Percentiles rank a stretch among this genome's conserved stretches.
Evolutionary conservation across 1,284 basidiomycete genomes (phyloP).

Genomic region (Tylopilus orsonianus): DNA sequence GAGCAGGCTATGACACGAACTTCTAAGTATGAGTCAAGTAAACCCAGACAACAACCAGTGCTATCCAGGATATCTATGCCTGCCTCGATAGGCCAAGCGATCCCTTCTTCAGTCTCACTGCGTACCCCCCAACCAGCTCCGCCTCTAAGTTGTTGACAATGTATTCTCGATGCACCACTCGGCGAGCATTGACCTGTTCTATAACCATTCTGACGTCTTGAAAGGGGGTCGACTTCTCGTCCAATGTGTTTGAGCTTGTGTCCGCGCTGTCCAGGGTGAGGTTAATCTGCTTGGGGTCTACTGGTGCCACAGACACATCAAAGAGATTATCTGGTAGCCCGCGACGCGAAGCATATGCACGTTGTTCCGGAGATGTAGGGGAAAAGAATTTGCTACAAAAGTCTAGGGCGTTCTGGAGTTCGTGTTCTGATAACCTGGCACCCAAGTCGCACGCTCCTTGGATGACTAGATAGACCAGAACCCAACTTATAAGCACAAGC

Average conservation of each 20-base stretch:
- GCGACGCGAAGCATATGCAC: slow-evolving; percentile 23
- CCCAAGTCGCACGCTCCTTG: slow-evolving; percentile 77
- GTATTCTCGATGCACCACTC: slow-evolving; percentile 52
- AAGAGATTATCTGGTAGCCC: slow-evolving; percentile 38
- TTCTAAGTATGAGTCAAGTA: too few species aligned
- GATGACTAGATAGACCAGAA: slow-evolving; percentile 50
- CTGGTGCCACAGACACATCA: slow-evolving; percentile 45
- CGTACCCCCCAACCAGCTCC: slow-evolving; percentile 49
- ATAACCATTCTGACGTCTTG: slow-evolving; percentile 44
- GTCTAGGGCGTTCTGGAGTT: slow-evolving; percentile 63
- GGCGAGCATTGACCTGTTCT: slow-evolving; percentile 53
- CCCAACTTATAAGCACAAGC: neutral
- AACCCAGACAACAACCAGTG: too few species aligned
- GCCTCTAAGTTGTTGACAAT: slow-evolving; percentile 53
- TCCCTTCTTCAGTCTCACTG: slow-evolving; percentile 47
- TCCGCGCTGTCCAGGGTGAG: slow-evolving; percentile 15
- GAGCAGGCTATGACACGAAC: too few species aligned
- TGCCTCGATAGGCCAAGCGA: slow-evolving; percentile 42
- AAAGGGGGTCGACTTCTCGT: slow-evolving; percentile 25
- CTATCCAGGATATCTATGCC: too few species aligned
- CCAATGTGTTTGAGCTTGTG: slow-evolving; percentile 4
- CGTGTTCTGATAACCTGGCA: slow-evolving; percentile 60
- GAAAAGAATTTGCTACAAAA: slow-evolving; percentile 59
- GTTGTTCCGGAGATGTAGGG: slow-evolving; percentile 55
- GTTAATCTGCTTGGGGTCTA: slow-evolving; percentile 46